A percentile compares a stretch with the other conserved stretches of the same genome.
These are phyloP conservation scores for Hysterangium stoloniferum DNA, from an alignment of 768 basidiomycete genomes.

Conservation along the genomic window DNA sequence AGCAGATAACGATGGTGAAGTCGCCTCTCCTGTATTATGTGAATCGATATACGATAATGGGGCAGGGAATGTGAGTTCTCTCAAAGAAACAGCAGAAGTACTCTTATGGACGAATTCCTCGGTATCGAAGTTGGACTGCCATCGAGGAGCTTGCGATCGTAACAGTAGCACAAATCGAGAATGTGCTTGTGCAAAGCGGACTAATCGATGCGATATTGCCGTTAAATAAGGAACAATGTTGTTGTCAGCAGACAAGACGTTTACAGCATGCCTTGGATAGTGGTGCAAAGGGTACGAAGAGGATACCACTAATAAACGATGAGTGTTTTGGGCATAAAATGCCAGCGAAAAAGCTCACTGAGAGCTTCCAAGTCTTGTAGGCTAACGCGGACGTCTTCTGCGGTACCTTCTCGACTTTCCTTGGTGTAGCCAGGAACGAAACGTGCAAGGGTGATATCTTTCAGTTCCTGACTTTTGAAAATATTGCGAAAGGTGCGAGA, in stretches of 20 bases:
- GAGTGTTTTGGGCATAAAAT: neutral
- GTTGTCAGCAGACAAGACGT: slow-evolving; percentile 41
- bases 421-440: slow-evolving; percentile 52
- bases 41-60: slow-evolving; percentile 48
- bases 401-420: slow-evolving; percentile 34
- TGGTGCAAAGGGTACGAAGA: slow-evolving; percentile 56
- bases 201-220: slow-evolving; percentile 7
- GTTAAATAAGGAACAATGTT: slow-evolving; percentile 28
- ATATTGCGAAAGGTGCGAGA: slow-evolving; percentile 28
- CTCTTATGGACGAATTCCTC: slow-evolving; percentile 27
- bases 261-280: slow-evolving; percentile 64
- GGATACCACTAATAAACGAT: slow-evolving; percentile 44
- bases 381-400: slow-evolving; percentile 37
- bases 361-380: slow-evolving; percentile 57
- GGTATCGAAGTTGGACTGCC: slow-evolving; percentile 35
- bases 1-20: neutral
- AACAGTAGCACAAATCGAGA: slow-evolving; percentile 69
- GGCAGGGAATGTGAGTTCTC: slow-evolving; percentile 67
- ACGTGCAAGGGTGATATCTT: slow-evolving; percentile 33
- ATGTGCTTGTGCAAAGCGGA: slow-evolving; percentile 39
- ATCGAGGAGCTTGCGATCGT: slow-evolving; percentile 52
- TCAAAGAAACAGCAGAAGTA: slow-evolving; percentile 26
- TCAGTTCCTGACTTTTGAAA: slow-evolving; percentile 25
- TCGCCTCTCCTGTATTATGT: neutral
- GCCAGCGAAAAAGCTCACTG: slow-evolving; percentile 36